Percentiles rank a stretch among this genome's conserved stretches.
Conservation (phyloP, 1,139 yeast species). For the Yamadazyma siamensis region DNA sequence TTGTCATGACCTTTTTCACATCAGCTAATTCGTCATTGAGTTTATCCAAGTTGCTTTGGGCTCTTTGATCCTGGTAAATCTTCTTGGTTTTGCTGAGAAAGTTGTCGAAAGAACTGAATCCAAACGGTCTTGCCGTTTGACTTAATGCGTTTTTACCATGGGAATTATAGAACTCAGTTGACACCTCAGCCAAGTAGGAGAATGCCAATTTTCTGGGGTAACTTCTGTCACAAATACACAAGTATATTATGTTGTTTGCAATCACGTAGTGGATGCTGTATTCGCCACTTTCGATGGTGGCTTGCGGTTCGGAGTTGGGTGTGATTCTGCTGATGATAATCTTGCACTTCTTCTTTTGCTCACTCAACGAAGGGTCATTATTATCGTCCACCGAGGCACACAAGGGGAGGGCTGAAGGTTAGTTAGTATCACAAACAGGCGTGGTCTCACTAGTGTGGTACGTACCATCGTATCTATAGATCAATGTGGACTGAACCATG, state of each 20-base stretch:
- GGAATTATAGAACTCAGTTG: conserved; percentile 76
- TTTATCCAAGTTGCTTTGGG: conserved; percentile 82
- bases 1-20: conserved; percentile 92
- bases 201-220: conserved; percentile 90
- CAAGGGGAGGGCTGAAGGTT: conserved; percentile 65
- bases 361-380: conserved; percentile 50
- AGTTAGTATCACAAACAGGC: conserved; percentile 1
- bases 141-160: conserved; percentile 70
- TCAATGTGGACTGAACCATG: conserved; percentile 74
- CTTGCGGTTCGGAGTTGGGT: conserved; percentile 79
- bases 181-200: conserved; percentile 77
- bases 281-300: conserved; percentile 76
- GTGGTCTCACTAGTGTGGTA: too few relatives aligned
- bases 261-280: conserved; percentile 77
- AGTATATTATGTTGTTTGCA: conserved; percentile 61
- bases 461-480: conserved; percentile 71
- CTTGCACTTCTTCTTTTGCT: conserved; percentile 85
- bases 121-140: conserved; percentile 76
- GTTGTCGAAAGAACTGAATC: conserved; percentile 79
- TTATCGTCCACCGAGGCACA: conserved; percentile 93
- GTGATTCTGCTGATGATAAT: conserved; percentile 72
- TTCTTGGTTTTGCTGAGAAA: conserved; percentile 86
- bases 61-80: conserved; percentile 86
- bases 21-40: conserved; percentile 86
- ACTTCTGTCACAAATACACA: conserved; percentile 71